These are phyloP conservation scores for Trichosporon ovoides DNA, from an alignment of 1,284 basidiomycete genomes.

Conservation along the genomic window DNA sequence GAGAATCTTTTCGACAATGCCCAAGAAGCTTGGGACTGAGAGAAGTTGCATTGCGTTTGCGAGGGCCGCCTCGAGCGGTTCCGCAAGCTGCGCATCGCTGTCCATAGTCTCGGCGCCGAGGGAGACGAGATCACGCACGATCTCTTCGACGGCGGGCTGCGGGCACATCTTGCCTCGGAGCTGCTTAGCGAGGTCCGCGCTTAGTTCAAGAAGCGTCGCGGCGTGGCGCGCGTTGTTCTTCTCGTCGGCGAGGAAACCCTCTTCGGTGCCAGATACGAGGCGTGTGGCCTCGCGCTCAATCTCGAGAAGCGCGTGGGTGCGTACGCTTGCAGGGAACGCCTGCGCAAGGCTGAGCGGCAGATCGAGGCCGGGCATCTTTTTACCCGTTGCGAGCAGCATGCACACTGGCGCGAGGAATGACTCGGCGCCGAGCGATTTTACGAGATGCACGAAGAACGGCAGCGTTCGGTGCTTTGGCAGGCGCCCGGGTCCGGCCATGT, in stretches of 20 bases:
- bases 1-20: constrained; percentile 39
- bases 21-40: constrained; percentile 59
- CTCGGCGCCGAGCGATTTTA: constrained; percentile 71
- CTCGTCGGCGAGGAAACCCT: constrained; percentile 37
- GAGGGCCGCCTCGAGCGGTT: constrained; percentile 31
- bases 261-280: constrained; percentile 50
- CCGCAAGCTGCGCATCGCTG: constrained; percentile 21
- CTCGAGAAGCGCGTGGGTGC: constrained; percentile 59
- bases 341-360: constrained; percentile 57
- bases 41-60: constrained; percentile 45
- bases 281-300: constrained; percentile 62
- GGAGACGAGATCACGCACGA: constrained; percentile 38
- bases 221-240: constrained; percentile 2
- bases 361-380: constrained; percentile 53
- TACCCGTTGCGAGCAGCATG: constrained; percentile 76
- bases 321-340: constrained; percentile 58
- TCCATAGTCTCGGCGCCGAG: constrained; percentile 22
- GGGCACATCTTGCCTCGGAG: constrained; percentile 34
- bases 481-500: constrained; percentile 43
- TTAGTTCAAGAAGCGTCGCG: constrained; percentile 56
- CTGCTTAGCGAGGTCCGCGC: constrained; percentile 44
- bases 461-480: constrained; percentile 49
- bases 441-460: constrained; percentile 81
- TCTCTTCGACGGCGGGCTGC: constrained; percentile 29
- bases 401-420: constrained; percentile 79